phyloP scores from a whole-genome alignment of 2,329 filamentous ascomycete genomes.

The Fusarium penzigii region DNA sequence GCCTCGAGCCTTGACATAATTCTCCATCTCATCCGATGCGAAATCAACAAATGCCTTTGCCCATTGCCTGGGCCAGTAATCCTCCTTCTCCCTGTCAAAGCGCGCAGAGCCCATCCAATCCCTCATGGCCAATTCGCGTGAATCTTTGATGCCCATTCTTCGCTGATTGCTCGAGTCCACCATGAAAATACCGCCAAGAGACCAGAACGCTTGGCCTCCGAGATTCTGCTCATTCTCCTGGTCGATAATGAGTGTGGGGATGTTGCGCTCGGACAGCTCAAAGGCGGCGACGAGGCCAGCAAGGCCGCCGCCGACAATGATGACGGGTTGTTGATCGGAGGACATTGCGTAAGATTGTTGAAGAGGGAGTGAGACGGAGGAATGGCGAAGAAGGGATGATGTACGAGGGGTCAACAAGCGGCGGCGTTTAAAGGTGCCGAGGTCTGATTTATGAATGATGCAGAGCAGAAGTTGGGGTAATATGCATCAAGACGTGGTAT shows the following conservation, averaged over 20 bases:
- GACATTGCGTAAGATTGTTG: constrained; percentile 5
- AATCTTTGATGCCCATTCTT: constrained; percentile 59
- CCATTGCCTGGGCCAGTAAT: constrained; percentile 61
- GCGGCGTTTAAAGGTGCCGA: constrained; percentile 12
- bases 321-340: constrained; percentile 40
- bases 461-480: background rate
- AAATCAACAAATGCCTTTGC: constrained; percentile 66
- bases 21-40: constrained; percentile 58
- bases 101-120: constrained; percentile 60
- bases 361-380: too few species aligned
- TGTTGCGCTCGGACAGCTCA: constrained; percentile 52
- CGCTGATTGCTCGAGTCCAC: constrained; percentile 60
- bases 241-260: constrained; percentile 56
- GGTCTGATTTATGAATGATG: background rate
- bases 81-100: constrained; percentile 58
- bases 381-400: background rate
- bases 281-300: constrained; percentile 62
- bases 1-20: constrained; percentile 55
- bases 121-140: constrained; percentile 55
- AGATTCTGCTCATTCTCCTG: constrained; percentile 59
- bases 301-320: constrained; percentile 59
- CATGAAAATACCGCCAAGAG: constrained; percentile 61
- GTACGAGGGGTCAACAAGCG: constrained; percentile 10
- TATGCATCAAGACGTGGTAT: background rate
- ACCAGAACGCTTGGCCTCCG: constrained; percentile 66